phyloP scores from a whole-genome alignment of 2,329 filamentous ascomycete genomes.

The Fusarium sp. region DNA sequence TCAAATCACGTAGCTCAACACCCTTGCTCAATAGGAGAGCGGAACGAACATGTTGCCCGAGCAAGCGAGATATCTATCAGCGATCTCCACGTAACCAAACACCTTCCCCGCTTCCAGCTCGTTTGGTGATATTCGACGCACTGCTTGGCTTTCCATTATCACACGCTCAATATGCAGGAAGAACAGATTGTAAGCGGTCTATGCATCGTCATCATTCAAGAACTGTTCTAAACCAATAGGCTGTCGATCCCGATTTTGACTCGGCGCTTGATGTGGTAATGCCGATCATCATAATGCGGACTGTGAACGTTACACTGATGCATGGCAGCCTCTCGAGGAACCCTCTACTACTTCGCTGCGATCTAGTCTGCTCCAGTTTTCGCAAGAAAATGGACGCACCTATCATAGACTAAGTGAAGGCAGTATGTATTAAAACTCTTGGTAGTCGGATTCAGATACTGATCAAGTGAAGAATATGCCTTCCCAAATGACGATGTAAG shows the following conservation, averaged over 20 bases:
- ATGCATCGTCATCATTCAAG: too few relatives aligned
- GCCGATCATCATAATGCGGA: too few relatives aligned
- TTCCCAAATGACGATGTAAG: conserved; percentile 38
- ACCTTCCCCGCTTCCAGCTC: not conserved
- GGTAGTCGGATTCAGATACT: fast-evolving
- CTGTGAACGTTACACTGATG: not conserved
- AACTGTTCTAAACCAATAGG: not conserved
- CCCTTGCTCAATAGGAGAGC: not conserved
- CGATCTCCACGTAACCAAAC: not conserved
- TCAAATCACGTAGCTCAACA: conserved; percentile 16
- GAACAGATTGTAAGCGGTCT: conserved; percentile 17
- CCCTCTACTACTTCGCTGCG: conserved; percentile 28
- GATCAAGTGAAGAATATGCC: conserved; percentile 13
- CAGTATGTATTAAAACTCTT: not conserved
- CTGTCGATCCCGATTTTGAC: conserved; percentile 20
- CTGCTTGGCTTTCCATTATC: not conserved
- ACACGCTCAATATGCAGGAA: conserved; percentile 9
- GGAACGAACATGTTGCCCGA: not conserved
- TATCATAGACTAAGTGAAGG: conserved; percentile 35
- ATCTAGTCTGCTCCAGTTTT: conserved; percentile 27
- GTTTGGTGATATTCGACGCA: not conserved
- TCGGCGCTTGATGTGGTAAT: conserved; percentile 29
- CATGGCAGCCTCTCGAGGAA: conserved; percentile 24
- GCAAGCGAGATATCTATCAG: not conserved
- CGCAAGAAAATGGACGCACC: conserved; percentile 31